Conservation (phyloP, 208 protist species). For the Leishmania amazonensis region DNA sequence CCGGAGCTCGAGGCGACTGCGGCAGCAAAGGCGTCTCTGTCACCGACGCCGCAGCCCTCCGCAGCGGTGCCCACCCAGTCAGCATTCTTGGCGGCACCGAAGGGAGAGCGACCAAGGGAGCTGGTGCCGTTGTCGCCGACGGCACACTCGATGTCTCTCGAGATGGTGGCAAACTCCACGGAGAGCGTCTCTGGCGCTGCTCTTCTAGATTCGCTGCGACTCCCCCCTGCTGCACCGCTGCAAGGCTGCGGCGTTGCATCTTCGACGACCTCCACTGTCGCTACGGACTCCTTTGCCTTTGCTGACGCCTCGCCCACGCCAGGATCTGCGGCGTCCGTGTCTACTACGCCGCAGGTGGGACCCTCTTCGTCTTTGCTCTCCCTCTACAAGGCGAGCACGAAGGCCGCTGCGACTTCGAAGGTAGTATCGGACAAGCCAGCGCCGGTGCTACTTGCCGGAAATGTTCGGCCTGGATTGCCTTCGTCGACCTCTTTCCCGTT, state of each 20-base stretch:
- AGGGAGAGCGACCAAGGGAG: neutral
- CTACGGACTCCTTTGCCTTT: neutral
- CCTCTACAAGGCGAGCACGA: neutral
- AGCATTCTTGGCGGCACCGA: neutral
- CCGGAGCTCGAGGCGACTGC: neutral
- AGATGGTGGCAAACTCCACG: neutral
- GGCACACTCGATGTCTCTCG: neutral
- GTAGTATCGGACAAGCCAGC: neutral
- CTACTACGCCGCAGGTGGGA: neutral
- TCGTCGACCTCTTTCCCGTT: neutral
- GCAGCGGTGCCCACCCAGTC: neutral
- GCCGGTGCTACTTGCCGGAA: neutral
- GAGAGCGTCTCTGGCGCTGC: neutral
- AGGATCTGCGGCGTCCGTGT: neutral
- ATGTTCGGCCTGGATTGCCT: too few relatives aligned
- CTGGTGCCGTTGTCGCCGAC: neutral
- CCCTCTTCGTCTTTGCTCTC: neutral
- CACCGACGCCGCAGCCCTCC: neutral
- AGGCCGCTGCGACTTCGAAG: neutral
- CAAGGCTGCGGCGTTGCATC: neutral
- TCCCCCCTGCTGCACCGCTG: neutral
- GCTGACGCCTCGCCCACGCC: neutral
- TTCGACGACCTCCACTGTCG: neutral
- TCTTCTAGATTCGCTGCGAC: neutral
- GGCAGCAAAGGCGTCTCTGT: neutral